Base-by-base conservation (phyloP, 2,329 filamentous ascomycete species). In the Balansia obtecta region DNA sequence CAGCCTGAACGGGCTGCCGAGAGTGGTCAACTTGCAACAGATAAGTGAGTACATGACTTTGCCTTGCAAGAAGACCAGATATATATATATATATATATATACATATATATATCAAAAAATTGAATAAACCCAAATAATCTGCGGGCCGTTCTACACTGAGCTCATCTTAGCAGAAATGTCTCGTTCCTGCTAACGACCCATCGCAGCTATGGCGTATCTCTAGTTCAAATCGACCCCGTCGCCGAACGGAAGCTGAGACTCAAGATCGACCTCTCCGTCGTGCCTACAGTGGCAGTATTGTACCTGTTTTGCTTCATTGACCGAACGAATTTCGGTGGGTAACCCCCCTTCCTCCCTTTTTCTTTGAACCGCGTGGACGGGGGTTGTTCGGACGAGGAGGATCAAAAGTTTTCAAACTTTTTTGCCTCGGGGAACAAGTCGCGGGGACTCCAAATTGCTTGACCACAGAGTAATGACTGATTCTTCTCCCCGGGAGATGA, bases 221-320 rank as follows among this genome's bases (percentile, higher is more conserved):
- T 77, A 3, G 62, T 79, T 12, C 56, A 70, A n/a, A 77, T 82
- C 55, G 80, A 84, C 55, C 66, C 70, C 3, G 70, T 65, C 30
- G 79, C 76, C 2, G 83, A 85, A 60, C 63, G 71, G 8, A 73
- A 69, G 48, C 68, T 86, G 22, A 70, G 80, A 8, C 65, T 67
- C 58, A 86, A 86, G 62, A 80, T 86, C 45, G 83, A 87, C 57
- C 56, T 84, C 6, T 76, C 71, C 57, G 76, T 85, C 43, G 70
- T 86, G 0, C 83, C 84, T 0, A 84, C 79, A 0, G 81, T 86
- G 0, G 68, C 82, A 0, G 51, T 86, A 0, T 67, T 87, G 3
- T 87, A 86, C 57, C 71, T 86, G 0, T 86, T 86, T 58, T 86
- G 82, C 65, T 86, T 86, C 64, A 85, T 86, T 55, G 83, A 86